A percentile compares a stretch with the other conserved stretches of the same genome.
Conservation (phyloP, 2,329 filamentous ascomycete species). For the Fusarium graminum region DNA sequence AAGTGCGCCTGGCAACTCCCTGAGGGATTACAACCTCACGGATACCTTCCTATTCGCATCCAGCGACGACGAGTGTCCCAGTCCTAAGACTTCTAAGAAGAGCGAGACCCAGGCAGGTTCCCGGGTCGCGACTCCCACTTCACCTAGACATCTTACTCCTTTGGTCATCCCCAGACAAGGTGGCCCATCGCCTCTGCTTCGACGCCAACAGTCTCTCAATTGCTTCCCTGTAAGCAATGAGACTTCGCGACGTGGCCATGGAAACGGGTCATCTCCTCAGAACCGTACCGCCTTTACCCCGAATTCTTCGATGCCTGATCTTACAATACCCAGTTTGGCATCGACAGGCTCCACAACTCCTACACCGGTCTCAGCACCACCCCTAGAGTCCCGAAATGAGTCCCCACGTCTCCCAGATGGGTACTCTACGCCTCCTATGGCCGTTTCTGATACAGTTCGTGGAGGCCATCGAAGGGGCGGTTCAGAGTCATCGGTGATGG, state of each 20-base stretch:
- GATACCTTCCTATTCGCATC: conserved; percentile 46
- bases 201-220: conserved; percentile 57
- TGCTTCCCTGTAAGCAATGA: conserved; percentile 64
- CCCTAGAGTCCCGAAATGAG: conserved; percentile 55
- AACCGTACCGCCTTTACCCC: conserved; percentile 58
- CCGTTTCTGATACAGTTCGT: conserved; percentile 28
- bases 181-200: conserved; percentile 41
- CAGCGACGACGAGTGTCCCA: conserved; percentile 45
- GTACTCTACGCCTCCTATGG: conserved; percentile 47
- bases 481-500: conserved; percentile 71
- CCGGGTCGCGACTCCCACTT: conserved; percentile 52
- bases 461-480: conserved; percentile 64
- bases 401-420: conserved; percentile 63
- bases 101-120: conserved; percentile 32
- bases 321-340: conserved; percentile 61
- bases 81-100: conserved; percentile 43
- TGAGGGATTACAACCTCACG: conserved; percentile 57
- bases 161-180: conserved; percentile 65
- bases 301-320: conserved; percentile 54
- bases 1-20: conserved; percentile 68
- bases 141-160: conserved; percentile 67
- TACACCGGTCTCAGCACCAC: conserved; percentile 65
- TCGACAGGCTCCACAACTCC: conserved; percentile 56
- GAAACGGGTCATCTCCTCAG: conserved; percentile 61
- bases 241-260: conserved; percentile 56